Evolutionary conservation across 306 rosid species (phyloP).

Genomic region (Trifolium pratense): DNA sequence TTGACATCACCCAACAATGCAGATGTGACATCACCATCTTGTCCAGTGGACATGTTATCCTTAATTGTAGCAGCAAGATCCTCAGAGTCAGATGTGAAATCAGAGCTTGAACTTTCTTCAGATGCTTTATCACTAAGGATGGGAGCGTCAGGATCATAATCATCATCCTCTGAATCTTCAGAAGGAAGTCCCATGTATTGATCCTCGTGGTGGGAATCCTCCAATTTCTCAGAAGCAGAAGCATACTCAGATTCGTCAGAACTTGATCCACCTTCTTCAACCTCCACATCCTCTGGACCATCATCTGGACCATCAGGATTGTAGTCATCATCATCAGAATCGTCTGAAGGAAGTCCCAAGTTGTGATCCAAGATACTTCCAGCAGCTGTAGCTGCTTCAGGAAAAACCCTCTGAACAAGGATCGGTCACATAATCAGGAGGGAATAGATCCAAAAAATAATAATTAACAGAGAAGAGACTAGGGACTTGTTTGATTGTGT

Average conservation of each 20-base stretch:
- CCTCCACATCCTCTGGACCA: constrained; percentile 62
- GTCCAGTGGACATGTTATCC: constrained; percentile 44
- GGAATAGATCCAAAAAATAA: constrained; percentile 26
- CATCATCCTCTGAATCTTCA: constrained; percentile 89
- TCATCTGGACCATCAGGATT: constrained; percentile 72
- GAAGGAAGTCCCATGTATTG: constrained; percentile 79
- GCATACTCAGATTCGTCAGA: constrained; percentile 76
- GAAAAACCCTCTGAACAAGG: constrained; percentile 83
- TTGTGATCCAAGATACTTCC: constrained; percentile 62
- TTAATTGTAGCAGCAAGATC: constrained; percentile 73
- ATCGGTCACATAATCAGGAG: constrained; percentile 45
- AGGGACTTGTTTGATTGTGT: not conserved
- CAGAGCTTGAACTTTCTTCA: constrained; percentile 82
- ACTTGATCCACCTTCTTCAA: constrained; percentile 64
- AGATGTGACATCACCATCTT: constrained; percentile 45
- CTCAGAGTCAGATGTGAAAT: constrained; percentile 94
- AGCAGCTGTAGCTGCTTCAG: constrained; percentile 81
- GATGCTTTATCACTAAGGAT: constrained; percentile 45
- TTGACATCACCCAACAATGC: constrained; percentile 35
- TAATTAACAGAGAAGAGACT: constrained; percentile 1
- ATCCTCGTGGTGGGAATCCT: constrained; percentile 58
- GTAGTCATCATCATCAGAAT: constrained; percentile 89
- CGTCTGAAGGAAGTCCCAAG: constrained; percentile 84
- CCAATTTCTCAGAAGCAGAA: constrained; percentile 80
- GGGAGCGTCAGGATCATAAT: constrained; percentile 70